Evolutionary conservation across 1,139 yeast species (phyloP).

Genomic region (Nakaseomyces kungkrabaensis): DNA sequence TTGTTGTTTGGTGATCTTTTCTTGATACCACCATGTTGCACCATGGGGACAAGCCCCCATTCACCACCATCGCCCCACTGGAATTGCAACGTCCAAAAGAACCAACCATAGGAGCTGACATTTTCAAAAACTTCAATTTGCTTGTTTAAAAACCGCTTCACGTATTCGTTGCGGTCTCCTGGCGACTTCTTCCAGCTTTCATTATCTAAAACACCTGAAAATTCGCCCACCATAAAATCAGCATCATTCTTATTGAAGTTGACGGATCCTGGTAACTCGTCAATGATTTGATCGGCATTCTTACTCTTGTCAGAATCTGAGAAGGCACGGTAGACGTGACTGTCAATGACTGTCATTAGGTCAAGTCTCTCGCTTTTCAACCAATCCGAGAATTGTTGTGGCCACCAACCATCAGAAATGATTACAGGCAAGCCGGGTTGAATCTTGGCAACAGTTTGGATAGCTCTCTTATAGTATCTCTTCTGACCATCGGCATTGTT

Average conservation of each 20-base stretch:
- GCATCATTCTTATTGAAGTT: conserved; percentile 44
- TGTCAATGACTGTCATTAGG: conserved; percentile 65
- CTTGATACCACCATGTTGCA: conserved; percentile 53
- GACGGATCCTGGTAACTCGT: conserved; percentile 45
- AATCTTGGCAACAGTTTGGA: conserved; percentile 46
- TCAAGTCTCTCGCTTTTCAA: conserved; percentile 35
- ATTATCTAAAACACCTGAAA: conserved; percentile 77
- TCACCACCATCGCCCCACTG: conserved; percentile 88
- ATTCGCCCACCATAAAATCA: conserved; percentile 81
- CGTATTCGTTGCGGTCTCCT: conserved; percentile 39
- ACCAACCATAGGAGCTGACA: conserved; percentile 54
- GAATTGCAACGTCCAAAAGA: conserved; percentile 88
- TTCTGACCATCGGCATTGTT: conserved; percentile 43
- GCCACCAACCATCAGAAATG: conserved; percentile 93
- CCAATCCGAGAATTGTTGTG: conserved; percentile 70
- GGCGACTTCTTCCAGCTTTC: conserved; percentile 53
- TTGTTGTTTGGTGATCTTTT: conserved; percentile 27
- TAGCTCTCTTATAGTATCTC: conserved; percentile 60
- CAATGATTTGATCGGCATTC: conserved; percentile 52
- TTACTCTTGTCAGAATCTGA: conserved; percentile 63
- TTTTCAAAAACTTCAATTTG: conserved; percentile 41
- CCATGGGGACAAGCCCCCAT: conserved; percentile 86
- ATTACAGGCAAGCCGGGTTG: conserved; percentile 57
- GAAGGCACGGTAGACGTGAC: conserved; percentile 81
- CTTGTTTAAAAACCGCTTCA: conserved; percentile 37